Conservation (phyloP, 2,329 filamentous ascomycete species). For the Penicillium paneum region DNA sequence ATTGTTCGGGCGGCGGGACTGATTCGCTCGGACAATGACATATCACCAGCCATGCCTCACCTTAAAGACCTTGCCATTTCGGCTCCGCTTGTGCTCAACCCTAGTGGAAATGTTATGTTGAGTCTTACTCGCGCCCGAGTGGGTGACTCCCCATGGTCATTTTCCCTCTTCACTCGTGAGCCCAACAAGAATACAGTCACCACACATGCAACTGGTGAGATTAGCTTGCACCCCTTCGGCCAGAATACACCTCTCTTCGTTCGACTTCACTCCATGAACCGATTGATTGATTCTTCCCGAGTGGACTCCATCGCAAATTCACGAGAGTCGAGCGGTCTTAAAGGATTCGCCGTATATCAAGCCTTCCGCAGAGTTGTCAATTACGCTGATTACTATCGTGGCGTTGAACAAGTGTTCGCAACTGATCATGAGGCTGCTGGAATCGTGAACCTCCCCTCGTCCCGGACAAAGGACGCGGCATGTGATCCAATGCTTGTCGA, state of each 20-base stretch:
- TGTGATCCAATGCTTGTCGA: neutral
- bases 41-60: neutral
- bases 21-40: neutral
- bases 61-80: neutral
- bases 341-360: neutral
- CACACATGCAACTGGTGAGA: neutral
- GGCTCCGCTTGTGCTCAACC: neutral
- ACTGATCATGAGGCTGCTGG: neutral
- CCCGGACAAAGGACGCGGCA: neutral
- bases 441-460: neutral
- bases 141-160: neutral
- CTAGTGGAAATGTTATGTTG: neutral
- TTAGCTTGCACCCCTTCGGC: neutral
- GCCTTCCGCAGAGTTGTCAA: neutral
- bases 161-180: neutral
- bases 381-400: neutral
- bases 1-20: neutral
- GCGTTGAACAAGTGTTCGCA: neutral
- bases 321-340: neutral
- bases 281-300: neutral
- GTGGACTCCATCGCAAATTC: neutral
- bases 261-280: neutral
- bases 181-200: neutral
- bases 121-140: neutral
- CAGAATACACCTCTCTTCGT: neutral